Evolutionary conservation across 2,329 filamentous ascomycete species (phyloP).

Genomic region (Pezicula neosporulosa): DNA sequence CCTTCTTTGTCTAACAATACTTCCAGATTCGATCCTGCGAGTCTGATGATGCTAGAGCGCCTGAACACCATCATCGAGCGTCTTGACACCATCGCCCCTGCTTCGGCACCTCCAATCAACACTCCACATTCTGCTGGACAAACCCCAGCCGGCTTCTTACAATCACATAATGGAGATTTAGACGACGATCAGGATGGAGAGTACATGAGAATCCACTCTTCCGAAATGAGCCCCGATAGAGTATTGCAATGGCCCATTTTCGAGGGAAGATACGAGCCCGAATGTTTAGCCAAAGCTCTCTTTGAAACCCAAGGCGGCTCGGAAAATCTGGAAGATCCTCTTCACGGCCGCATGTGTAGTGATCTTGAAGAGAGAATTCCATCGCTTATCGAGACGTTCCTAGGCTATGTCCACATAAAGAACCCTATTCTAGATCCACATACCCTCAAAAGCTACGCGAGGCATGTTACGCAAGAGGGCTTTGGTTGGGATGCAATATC

Average conservation of each 20-base stretch:
- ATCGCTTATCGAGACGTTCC: conserved; percentile 26
- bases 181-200: conserved; percentile 2
- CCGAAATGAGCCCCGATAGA: conserved; percentile 21
- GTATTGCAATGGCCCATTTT: conserved; percentile 27
- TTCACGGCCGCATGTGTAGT: no score
- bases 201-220: conserved; percentile 23
- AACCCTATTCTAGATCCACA: conserved; percentile 33
- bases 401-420: conserved; percentile 31
- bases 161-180: neutral
- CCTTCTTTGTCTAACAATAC: conserved; percentile 6
- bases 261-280: conserved; percentile 4
- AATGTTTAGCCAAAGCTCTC: conserved; percentile 1
- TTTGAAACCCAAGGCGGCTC: neutral
- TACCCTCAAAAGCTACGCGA: conserved; percentile 18
- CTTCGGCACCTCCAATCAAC: neutral
- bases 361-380: conserved; percentile 24
- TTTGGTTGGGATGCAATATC: conserved; percentile 29
- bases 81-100: conserved; percentile 1
- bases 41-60: conserved; percentile 8
- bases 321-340: neutral
- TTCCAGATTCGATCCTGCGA: conserved; percentile 10
- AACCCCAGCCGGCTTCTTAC: neutral
- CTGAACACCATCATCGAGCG: conserved; percentile 14
- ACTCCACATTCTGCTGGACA: neutral
- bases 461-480: conserved; percentile 22